These are phyloP conservation scores for Spizellomyces sp. DNA, from an alignment of 192 early-diverging fungal species.

Conservation along the genomic window DNA sequence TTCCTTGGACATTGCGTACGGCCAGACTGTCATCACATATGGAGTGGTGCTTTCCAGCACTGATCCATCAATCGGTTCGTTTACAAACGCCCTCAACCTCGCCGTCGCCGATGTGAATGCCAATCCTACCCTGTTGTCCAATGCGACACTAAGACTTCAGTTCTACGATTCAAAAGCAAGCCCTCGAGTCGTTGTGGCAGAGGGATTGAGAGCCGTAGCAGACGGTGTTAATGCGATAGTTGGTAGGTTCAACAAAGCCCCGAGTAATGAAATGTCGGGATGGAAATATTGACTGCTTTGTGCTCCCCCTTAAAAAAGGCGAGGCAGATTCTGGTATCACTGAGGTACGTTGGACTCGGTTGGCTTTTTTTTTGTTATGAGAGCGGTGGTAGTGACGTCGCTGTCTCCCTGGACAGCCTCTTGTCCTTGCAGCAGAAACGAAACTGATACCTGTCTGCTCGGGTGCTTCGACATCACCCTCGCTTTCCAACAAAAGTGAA, in stretches of 20 bases:
- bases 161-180: neutral
- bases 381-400: too few species aligned
- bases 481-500: conserved; percentile 23
- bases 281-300: too few species aligned
- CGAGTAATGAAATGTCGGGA: too few species aligned
- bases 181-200: neutral
- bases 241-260: too few species aligned
- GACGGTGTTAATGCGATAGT: neutral
- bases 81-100: neutral
- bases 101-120: conserved; percentile 1
- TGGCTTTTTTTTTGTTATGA: too few species aligned
- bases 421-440: neutral
- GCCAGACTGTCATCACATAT: neutral
- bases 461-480: conserved; percentile 35
- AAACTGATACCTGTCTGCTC: conserved; percentile 33
- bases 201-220: neutral
- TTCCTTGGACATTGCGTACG: too few species aligned
- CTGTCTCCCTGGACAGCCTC: neutral
- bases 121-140: neutral
- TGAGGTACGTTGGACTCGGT: neutral
- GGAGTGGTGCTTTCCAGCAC: neutral
- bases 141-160: neutral
- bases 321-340: conserved; percentile 1
- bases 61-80: neutral
- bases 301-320: neutral